Evolutionary conservation across 2,329 filamentous ascomycete species (phyloP), one percentile per base, ranked within the genome.

Genomic region (Delphinella strobiligena): DNA sequence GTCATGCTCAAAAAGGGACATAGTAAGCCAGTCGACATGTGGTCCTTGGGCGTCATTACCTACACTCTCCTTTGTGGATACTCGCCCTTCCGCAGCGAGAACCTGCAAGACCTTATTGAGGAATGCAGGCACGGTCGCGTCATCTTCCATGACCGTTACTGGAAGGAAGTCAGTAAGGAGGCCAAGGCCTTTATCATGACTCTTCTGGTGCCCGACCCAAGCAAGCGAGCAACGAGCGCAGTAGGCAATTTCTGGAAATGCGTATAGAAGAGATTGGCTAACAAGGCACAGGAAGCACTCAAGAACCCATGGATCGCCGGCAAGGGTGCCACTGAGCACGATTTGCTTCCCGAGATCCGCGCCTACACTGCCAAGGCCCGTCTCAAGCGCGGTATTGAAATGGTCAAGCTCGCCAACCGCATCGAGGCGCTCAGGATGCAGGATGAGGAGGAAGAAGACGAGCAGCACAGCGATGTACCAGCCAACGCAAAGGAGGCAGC

Each of bases 11-110:
- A 95, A 71, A 80, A 85, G 56, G 91, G 91, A 15, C 93, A 98
- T 60, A 91, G 91, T 59, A 98, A 96, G 64, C 86, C 91, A 4
- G 91, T 96, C 24, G 91, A 98, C 59, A 94, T 98, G 85, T 98
- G 91, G 91, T 96, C 91, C 3, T 74, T 98, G 64, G 91, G 91
- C 46, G 91, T 98, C 54, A 98, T 98, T 55, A 96, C 91, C 31
- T 98, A 98, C 65, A 98, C 91, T 12, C 72, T 98, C 19, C 82
- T 98, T 37, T 98, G 93, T 59, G 91, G 91, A 51, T 98, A 98
- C 68, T 95, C 89, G 33, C 91, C 91, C 15, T 98, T 98, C 75
- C 80, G 91, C 50, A 91, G 87, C 46, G 91, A 98, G 67, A 94
- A 84, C 54, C 71, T 98, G 36, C 75, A 82, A 49, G 91, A 96